Percentiles rank a stretch among this genome's conserved stretches.
Conservation (phyloP, 768 basidiomycete genomes). For the Exidia glandulosa region DNA sequence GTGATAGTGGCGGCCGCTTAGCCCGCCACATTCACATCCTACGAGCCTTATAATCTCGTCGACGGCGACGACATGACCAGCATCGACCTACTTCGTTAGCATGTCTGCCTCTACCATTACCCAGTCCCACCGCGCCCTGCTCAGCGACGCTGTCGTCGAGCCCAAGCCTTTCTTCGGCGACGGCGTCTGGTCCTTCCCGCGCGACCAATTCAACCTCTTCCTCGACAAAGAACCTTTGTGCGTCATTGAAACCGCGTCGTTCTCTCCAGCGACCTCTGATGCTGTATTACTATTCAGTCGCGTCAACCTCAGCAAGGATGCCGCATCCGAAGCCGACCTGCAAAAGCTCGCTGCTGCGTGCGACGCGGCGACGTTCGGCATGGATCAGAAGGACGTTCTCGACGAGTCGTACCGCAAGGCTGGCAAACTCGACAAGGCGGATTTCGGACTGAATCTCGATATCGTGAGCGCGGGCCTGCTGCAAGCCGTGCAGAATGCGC, state of each 20-base stretch:
- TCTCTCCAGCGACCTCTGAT: not conserved
- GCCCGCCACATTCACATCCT: too few species aligned
- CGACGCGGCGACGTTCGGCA: conserved; percentile 31
- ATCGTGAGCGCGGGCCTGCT: conserved; percentile 17
- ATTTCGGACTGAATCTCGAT: conserved; percentile 27
- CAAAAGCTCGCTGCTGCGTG: conserved; percentile 24
- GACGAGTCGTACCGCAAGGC: conserved; percentile 38
- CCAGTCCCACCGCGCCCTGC: not conserved
- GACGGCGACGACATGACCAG: too few species aligned
- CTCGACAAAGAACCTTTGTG: not conserved
- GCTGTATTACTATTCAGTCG: not conserved
- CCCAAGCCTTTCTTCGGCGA: not conserved
- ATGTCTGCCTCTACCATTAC: not conserved
- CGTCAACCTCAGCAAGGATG: conserved; percentile 6
- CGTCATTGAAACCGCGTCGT: not conserved
- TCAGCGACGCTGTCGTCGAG: not conserved
- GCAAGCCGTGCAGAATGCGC: not conserved
- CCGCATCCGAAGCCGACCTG: conserved; percentile 7
- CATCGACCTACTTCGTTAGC: not conserved
- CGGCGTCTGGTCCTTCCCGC: not conserved
- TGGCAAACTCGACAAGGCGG: conserved; percentile 28
- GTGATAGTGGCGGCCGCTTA: too few species aligned
- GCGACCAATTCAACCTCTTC: not conserved
- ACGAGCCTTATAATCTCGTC: too few species aligned
- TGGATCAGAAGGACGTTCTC: conserved; percentile 23